phyloP scores from a whole-genome alignment of 176 grass and related monocot species.

The Puya raimondii region DNA sequence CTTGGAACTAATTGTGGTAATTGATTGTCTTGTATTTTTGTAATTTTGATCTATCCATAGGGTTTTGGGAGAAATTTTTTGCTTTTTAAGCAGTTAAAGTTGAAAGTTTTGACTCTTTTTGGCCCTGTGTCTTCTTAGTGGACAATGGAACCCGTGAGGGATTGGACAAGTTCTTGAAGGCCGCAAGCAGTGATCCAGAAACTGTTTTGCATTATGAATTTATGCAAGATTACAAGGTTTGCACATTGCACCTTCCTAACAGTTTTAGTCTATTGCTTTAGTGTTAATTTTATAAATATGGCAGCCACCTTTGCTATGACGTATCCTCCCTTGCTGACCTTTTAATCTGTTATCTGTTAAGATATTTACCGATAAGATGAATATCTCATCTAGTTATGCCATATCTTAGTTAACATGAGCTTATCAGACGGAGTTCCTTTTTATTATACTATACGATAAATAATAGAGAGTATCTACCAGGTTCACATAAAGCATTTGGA shows the following conservation, averaged over 20 bases:
- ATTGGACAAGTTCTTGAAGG: slow-evolving; percentile 86
- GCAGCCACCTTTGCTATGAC: background rate
- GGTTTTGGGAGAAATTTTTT: slow-evolving; percentile 12
- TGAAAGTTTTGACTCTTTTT: background rate
- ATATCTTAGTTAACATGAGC: background rate
- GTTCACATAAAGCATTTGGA: slow-evolving; percentile 97
- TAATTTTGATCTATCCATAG: background rate
- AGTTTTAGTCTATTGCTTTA: slow-evolving; percentile 19
- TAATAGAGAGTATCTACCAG: slow-evolving; percentile 24
- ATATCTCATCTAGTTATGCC: too few species aligned
- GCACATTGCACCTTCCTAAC: slow-evolving; percentile 2
- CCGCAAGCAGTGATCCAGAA: slow-evolving; percentile 78
- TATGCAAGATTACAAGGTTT: slow-evolving; percentile 99
- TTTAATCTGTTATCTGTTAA: background rate
- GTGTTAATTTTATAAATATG: background rate
- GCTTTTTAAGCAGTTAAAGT: slow-evolving; percentile 4
- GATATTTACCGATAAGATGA: too few species aligned
- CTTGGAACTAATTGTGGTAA: slow-evolving; percentile 98
- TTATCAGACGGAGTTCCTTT: background rate
- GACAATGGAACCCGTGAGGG: slow-evolving; percentile 92
- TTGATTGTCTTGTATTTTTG: background rate
- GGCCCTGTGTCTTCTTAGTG: slow-evolving; percentile 32
- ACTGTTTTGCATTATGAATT: slow-evolving; percentile 98
- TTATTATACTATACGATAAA: slow-evolving; percentile 6
- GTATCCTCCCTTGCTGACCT: background rate